Base-by-base conservation (phyloP, 169 alveolate genomes). In the Plasmodium gonderi region DNA sequence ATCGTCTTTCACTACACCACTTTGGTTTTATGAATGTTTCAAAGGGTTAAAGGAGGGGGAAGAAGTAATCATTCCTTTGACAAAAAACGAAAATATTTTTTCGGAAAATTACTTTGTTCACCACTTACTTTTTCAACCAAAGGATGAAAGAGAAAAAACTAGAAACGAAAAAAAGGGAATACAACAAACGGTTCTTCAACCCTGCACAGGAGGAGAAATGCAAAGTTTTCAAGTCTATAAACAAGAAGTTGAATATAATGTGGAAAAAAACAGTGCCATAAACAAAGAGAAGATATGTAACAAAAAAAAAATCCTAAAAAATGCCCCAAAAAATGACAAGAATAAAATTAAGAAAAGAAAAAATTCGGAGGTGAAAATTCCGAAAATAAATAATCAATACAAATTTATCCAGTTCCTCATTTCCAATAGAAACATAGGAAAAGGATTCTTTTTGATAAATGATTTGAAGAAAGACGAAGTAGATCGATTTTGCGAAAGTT, bases 1-100 rank as follows among this genome's bases (percentile, higher is more conserved):
- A 29, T 78, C 91, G 14, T 90, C 89, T 31, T 76, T 90, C 54
- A 90, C 94, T 2, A 17, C 90, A 17, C 94, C 94, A 20, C 20
- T 90, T 23, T 90, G 94, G 94, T 90, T 90, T 78, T 77, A 77
- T 45, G 65, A 90, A 65, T 76, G 83, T 20, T 47, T 90, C 74
- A 77, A 90, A 40, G 68, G 77, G 17, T 69, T 90, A 68, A 90
- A 90, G 80, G 94, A 90, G 26, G 94, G 90, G 1, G 82, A 90
- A 36, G 91, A 90, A 60, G 51, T 90, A 64, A 78, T 90, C 80
- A 78, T 90, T 33, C 94, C 94, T 7, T 60, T 90, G 42, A n/a
- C 77, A 64, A 90, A 90, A 77, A 90, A 90, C 29, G 49, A 72
- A 65, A 90, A 78, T 23, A 31, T 78, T 17, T 90, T 64, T 67